A percentile compares a stretch with the other conserved stretches of the same genome.
phyloP scores from a whole-genome alignment of 257 asterid genomes.

The Nicotiana knightiana region DNA sequence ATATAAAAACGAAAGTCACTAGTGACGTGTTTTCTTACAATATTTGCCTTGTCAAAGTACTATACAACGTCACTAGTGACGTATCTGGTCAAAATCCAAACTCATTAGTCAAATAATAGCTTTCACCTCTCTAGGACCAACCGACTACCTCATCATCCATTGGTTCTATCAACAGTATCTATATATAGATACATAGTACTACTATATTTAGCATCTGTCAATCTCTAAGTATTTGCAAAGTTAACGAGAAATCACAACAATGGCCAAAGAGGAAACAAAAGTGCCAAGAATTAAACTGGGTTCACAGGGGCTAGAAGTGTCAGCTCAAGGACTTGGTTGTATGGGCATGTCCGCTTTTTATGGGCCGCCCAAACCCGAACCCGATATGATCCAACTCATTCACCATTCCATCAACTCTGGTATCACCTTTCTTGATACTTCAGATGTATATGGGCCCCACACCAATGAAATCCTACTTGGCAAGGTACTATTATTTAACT shows the following conservation, averaged over 20 bases:
- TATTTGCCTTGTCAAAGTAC: too few relatives aligned
- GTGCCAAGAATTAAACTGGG: conserved; percentile 35
- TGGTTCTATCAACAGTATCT: too few relatives aligned
- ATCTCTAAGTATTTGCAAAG: too few relatives aligned
- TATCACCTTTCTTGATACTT: conserved; percentile 31
- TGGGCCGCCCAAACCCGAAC: conserved; percentile 39
- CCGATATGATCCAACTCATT: conserved; percentile 38
- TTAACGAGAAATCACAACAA: not conserved
- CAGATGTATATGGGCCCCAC: conserved; percentile 36
- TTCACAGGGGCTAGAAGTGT: conserved; percentile 30
- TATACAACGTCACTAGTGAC: too few relatives aligned
- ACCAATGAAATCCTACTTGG: conserved; percentile 39
- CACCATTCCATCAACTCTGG: conserved; percentile 36
- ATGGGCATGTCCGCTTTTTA: conserved; percentile 41
- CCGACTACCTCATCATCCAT: too few relatives aligned
- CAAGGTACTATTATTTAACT: conserved; percentile 16
- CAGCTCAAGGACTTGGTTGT: conserved; percentile 40
- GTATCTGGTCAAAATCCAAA: too few relatives aligned
- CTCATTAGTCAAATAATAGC: too few relatives aligned
- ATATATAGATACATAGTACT: too few relatives aligned
- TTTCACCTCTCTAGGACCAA: too few relatives aligned
- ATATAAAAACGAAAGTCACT: too few relatives aligned
- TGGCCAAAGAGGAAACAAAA: conserved; percentile 3
- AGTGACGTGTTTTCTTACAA: too few relatives aligned
- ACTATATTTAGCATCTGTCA: too few relatives aligned